Evolutionary conservation across 129 eudicot species (phyloP), one percentile per base, ranked within the genome.

Genomic region (Pulicaria dysenterica): DNA sequence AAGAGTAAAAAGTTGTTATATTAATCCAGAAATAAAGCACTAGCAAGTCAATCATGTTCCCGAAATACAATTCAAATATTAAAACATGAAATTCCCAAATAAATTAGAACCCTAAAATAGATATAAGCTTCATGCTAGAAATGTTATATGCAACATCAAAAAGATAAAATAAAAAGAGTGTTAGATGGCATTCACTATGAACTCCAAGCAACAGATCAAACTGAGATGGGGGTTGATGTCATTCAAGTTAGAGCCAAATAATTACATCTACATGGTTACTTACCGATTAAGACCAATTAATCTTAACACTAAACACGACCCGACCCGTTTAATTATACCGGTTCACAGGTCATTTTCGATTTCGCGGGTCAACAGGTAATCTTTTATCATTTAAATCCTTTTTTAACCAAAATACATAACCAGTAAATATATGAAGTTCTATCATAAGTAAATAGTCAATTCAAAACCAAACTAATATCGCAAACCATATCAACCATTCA

Each of bases 141-240:
- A 87, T 92, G 82, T 51, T 92, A 48, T 92, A 92, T 58, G 98
- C 98, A 72, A 92, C 98, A 17, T 92, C 98, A 38, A 92, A n/a
- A 92, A 75, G 96, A 87, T 74, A 95, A 96, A 64, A 47, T 92
- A 66, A 89, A 95, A 73, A 92, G 98, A 73, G 98, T 86, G 68
- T 76, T 92, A 34, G 96, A 92, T 15, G 98, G 98, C 39, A 92
- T 92, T 65, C 89, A 84, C 79, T 92, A 92, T 71, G 98, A 92
- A 80, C 81, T 92, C 19, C 98, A 92, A 68, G 98, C 98, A 7
- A 92, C 98, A 5, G 98, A 92, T 62, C 90, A 96, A 60, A 90
- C 96, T 44, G 98, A 92, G 95, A 92, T 92, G 98, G 98, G 92
- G 1, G 81, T 92, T 67, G 98, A 92, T 72, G 82, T 92, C 40